Evolutionary conservation across 192 early-diverging fungal species (phyloP).

Genomic region (Coemansia sp.): DNA sequence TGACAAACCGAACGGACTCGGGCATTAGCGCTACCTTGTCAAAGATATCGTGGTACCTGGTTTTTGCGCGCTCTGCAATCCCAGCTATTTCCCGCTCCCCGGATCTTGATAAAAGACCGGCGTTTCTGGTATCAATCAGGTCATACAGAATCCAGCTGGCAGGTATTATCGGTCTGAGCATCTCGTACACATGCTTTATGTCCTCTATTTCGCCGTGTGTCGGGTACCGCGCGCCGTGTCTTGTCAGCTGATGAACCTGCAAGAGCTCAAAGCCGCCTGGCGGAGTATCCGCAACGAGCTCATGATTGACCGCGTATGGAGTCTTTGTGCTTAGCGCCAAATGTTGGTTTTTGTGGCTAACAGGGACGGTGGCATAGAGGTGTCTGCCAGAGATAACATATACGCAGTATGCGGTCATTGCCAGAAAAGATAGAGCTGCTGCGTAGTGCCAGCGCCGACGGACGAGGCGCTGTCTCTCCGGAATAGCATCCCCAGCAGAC

Average conservation of each 20-base stretch:
- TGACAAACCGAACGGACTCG: conserved; percentile 20
- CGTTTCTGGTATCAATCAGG: conserved; percentile 12
- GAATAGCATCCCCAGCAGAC: background rate
- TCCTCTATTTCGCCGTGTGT: conserved; percentile 11
- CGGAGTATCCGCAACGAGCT: background rate
- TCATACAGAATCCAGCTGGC: conserved; percentile 23
- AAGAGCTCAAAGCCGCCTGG: conserved; percentile 16
- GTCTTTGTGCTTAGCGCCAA: conserved; percentile 44
- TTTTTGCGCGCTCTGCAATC: conserved; percentile 16
- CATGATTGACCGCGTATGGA: conserved; percentile 12
- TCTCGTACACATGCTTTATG: conserved; percentile 12
- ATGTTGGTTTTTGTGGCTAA: background rate
- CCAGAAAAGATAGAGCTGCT: background rate
- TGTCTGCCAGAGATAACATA: background rate
- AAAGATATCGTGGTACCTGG: conserved; percentile 8
- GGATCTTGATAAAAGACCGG: conserved; percentile 9
- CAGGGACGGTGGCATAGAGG: background rate
- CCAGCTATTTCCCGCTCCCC: conserved; percentile 17
- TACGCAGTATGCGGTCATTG: background rate
- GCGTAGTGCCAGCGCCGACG: background rate
- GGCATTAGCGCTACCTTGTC: background rate
- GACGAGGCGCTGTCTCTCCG: background rate
- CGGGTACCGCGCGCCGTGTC: conserved; percentile 47
- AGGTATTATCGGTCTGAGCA: conserved; percentile 21
- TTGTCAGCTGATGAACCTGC: conserved; percentile 32